Evolutionary conservation across 2,329 filamentous ascomycete species (phyloP).

Genomic region (Botrytis tulipae): DNA sequence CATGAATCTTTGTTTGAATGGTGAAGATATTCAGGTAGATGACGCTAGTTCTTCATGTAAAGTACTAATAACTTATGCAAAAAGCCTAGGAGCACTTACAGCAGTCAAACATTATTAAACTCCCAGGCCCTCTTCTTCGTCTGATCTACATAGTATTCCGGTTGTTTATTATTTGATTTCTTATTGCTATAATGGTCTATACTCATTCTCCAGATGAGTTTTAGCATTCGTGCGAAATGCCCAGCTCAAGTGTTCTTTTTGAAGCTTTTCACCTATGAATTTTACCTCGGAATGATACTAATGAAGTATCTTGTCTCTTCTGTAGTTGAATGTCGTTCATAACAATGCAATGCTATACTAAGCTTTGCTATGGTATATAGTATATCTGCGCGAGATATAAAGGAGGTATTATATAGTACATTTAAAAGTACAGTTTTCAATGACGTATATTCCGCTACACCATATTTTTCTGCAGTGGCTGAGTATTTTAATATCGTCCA

Average conservation of each 20-base stretch:
- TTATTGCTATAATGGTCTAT: constrained; percentile 37
- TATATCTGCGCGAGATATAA: constrained; percentile 3
- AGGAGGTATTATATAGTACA: constrained; percentile 15
- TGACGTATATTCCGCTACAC: constrained; percentile 21
- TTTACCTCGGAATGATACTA: background rate
- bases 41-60: background rate
- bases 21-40: background rate
- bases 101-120: background rate
- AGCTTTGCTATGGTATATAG: background rate
- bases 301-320: background rate
- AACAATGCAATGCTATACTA: background rate
- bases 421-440: constrained; percentile 18
- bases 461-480: background rate
- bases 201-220: constrained; percentile 63
- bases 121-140: background rate
- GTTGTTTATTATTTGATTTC: too few relatives aligned
- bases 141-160: background rate
- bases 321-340: background rate
- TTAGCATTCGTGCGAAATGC: constrained; percentile 28
- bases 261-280: background rate
- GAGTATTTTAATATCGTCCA: background rate
- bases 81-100: background rate
- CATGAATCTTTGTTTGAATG: background rate
- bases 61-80: too few relatives aligned
- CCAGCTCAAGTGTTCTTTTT: background rate